Percentiles rank a stretch among this genome's conserved stretches.
Evolutionary conservation across 1,284 basidiomycete species (phyloP).

Genomic region (Tausonia pullulans): DNA sequence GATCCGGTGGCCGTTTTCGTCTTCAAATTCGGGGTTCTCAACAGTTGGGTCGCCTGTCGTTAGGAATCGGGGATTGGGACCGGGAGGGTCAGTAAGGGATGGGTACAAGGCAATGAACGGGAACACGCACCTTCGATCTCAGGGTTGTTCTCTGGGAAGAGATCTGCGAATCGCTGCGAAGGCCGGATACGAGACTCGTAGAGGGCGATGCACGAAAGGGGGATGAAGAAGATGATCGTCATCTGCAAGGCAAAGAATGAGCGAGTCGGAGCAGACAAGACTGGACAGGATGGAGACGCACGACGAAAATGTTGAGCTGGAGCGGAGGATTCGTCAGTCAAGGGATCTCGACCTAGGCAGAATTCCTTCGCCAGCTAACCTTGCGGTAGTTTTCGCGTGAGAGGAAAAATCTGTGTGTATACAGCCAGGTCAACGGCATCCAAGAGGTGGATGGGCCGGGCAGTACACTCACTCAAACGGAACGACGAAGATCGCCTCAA

Average conservation of each 20-base stretch:
- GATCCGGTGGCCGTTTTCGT: slow-evolving; percentile 10
- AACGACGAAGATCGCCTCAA: slow-evolving; percentile 67
- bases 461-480: slow-evolving; percentile 67
- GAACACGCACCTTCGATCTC: not conserved
- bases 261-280: no score
- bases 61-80: not conserved
- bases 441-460: not conserved
- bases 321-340: not conserved
- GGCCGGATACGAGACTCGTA: slow-evolving; percentile 55
- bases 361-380: no score
- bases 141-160: not conserved
- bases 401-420: slow-evolving; percentile 23
- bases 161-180: slow-evolving; percentile 2
- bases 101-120: not conserved
- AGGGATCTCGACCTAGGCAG: no score
- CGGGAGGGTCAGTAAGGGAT: not conserved
- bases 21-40: slow-evolving; percentile 8
- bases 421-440: not conserved
- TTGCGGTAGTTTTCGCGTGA: slow-evolving; percentile 23
- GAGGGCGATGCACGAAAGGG: slow-evolving; percentile 59
- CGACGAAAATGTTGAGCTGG: slow-evolving; percentile 58
- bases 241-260: slow-evolving; percentile 35
- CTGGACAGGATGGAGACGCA: no score
- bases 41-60: slow-evolving; percentile 1
- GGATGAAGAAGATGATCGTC: slow-evolving; percentile 65